Evolutionary conservation across 306 rosid genomes (phyloP), one percentile per base, ranked within the genome.

Genomic region (Potentilla sterilis): DNA sequence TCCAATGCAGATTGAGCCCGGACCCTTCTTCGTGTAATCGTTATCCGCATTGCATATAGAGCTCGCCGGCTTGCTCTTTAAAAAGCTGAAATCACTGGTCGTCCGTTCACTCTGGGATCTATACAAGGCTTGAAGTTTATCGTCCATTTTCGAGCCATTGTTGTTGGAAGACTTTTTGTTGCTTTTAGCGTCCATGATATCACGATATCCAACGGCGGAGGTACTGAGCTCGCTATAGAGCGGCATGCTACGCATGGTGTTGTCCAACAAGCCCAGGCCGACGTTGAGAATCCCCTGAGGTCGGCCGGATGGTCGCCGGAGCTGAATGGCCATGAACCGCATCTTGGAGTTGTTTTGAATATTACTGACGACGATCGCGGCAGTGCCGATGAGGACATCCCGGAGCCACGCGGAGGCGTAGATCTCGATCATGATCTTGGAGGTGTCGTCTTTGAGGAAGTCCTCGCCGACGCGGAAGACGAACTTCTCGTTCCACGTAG

Each of bases 401-500:
- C 87, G 86, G 12, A 86, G 75, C 92, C 89, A 82, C 0, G 92
- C 59, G 4, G 87, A 55, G 8, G 88, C 44, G 65, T 87, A 87
- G 72, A 95, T 84, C 68, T 95, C 92, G 24, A 90, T 73, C 81
- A 75, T 86, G 48, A 95, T 63, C 19, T 85, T 69, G 9, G 97
- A 81, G 24, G 43, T 72, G 4, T 77, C 84, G 3, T 78, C 67
- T 0, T 35, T 58, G 70, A 91, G 88, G 62, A 90, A 85, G 2
- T 83, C 75, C 0, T 87, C 78, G 4, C 85, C 88, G 1, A 95
- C 88, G 2, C 83, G 87, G 78, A 92, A 95, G 13, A 92, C 90
- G 59, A 95, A 89, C 51, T 89, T 92, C 72, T 95, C 93, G 77
- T 92, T 89, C 98, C 97, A 95, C 0, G 83, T 84, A 0, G 98